These are phyloP conservation scores for Colletotrichum falcatum DNA, from an alignment of 2,329 filamentous ascomycete species.

Conservation along the genomic window DNA sequence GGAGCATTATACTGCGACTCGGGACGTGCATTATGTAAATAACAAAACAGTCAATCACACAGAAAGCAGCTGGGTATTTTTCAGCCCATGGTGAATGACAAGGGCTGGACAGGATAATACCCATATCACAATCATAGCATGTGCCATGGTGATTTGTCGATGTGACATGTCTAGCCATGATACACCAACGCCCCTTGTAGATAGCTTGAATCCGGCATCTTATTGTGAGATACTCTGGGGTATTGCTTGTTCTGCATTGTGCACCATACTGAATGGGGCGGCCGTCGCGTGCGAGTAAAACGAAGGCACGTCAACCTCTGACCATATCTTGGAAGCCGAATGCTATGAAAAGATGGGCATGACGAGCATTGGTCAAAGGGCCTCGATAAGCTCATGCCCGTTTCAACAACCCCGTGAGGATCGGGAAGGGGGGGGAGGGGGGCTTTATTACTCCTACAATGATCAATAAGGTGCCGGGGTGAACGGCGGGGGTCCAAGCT, in stretches of 20 bases:
- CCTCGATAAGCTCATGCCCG: too few species aligned
- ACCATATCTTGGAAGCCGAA: too few species aligned
- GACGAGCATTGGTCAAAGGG: too few species aligned
- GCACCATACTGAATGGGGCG: too few species aligned
- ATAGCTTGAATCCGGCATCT: background rate
- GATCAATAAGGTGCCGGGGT: background rate
- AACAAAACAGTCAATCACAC: background rate
- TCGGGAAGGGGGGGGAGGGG: too few species aligned
- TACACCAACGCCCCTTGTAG: too few species aligned
- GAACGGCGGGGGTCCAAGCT: too few species aligned
- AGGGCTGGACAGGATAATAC: constrained; percentile 5
- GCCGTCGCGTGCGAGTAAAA: too few species aligned
- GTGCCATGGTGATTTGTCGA: background rate
- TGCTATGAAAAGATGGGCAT: too few species aligned
- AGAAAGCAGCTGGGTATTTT: constrained; percentile 3
- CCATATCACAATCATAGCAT: background rate
- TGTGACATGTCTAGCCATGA: background rate
- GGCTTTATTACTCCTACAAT: background rate
- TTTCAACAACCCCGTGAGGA: background rate
- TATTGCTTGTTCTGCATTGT: too few species aligned
- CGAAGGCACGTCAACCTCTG: too few species aligned
- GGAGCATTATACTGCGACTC: background rate
- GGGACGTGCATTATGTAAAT: constrained; percentile 28
- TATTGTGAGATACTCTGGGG: background rate
- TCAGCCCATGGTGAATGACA: background rate